Evolutionary conservation across 768 basidiomycete genomes (phyloP).

Genomic region (Hericium erinaceus): DNA sequence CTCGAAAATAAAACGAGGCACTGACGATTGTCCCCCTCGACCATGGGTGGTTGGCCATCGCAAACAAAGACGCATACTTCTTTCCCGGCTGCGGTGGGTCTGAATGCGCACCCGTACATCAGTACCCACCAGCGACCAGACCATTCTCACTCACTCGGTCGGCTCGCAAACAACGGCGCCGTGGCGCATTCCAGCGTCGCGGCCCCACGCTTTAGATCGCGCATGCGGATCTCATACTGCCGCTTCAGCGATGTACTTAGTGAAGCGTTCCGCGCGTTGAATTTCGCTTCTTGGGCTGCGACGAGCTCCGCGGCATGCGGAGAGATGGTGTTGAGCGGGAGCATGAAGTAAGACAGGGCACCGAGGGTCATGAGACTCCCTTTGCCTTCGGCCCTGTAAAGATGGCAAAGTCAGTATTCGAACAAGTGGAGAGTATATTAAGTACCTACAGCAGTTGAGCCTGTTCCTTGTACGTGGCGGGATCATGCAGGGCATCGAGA

Average conservation of each 20-base stretch:
- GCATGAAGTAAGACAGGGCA: background rate
- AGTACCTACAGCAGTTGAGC: conserved; percentile 13
- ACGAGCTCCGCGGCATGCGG: conserved; percentile 16
- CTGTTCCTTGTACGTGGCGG: conserved; percentile 11
- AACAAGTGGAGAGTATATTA: background rate
- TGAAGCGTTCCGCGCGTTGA: conserved; percentile 14
- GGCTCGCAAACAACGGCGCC: conserved; percentile 19
- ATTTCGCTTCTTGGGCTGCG: conserved; percentile 17
- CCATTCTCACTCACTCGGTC: conserved; percentile 15
- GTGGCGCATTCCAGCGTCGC: conserved; percentile 26
- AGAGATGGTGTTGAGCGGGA: conserved; percentile 15
- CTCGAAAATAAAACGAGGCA: background rate
- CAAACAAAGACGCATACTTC: conserved; percentile 31
- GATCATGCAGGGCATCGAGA: conserved; percentile 12
- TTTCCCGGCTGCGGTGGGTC: conserved; percentile 30
- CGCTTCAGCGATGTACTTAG: conserved; percentile 26
- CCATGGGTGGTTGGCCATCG: conserved; percentile 33
- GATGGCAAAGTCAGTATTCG: background rate
- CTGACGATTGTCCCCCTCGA: conserved; percentile 41
- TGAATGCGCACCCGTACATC: conserved; percentile 2
- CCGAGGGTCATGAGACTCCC: background rate
- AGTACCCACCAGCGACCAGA: background rate
- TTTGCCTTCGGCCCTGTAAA: background rate
- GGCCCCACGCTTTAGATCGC: conserved; percentile 19
- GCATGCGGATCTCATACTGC: conserved; percentile 31